Evolutionary conservation across 208 protist species (phyloP), one percentile per base, ranked within the genome.

Genomic region (Acanthamoeba divionensis): DNA sequence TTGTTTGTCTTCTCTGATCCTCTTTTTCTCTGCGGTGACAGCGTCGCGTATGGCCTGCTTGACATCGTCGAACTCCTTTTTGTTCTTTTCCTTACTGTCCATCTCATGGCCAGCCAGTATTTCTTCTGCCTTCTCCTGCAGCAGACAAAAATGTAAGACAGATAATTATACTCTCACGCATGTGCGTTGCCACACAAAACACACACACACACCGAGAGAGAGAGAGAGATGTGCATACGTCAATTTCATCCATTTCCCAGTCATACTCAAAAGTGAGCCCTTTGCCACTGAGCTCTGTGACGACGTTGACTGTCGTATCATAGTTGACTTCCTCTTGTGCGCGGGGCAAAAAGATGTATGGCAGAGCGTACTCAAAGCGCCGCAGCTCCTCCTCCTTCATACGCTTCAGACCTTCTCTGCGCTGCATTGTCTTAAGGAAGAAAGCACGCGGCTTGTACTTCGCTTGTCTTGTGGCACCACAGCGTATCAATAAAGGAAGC

Each of bases 291-390:
- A 88, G 57, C 79, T 88, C 79, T 52, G 50, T 88, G 36, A 69
- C 79, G 79, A 88, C 57, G 79, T 65, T 88, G 55, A 88, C 79
- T 21, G 55, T 38, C n/a, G 55, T 88, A 41, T 66, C 48, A 7
- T 62, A 47, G 57, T 13, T 69, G 26, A 0, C 21, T 44, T 88
- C 79, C 55, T 41, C 36, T 38, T 88, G 79, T 24, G 55, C 79
- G 15, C 79, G 60, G 21, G 90, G 90, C 24, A 87, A 55, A 50
- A 91, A 90, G 65, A 83, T 90, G 67, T 91, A 91, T 18, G 90
- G 90, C 6, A 92, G 57, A n/a, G 69, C 69, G 18, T 62, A 92
- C 45, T 92, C 73, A 50, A 87, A 92, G 12, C 31, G 21, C 12
- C 29, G 57, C 8, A 83, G 52, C n/a, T 92, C 80, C 77, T 90